Evolutionary conservation across 1,284 basidiomycete species (phyloP).

Genomic region (Trichosporon sp.): DNA sequence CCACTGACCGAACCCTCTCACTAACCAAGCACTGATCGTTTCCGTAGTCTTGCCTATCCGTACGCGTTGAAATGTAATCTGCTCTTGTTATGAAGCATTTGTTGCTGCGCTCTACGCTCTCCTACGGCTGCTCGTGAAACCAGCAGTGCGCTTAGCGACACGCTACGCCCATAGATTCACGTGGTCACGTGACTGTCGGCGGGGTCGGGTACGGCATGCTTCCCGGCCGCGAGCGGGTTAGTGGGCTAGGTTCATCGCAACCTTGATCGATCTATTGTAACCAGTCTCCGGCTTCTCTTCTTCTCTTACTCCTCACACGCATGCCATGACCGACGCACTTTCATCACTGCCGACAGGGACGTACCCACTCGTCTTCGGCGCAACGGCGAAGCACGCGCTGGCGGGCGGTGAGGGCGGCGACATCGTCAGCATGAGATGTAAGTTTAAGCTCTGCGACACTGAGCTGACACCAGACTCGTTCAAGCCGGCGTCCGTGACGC

Average conservation of each 20-base stretch:
- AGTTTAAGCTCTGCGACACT: conserved; percentile 6
- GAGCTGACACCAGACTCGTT: conserved; percentile 32
- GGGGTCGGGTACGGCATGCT: not conserved
- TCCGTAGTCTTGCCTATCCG: not conserved
- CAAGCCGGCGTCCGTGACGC: conserved; percentile 40
- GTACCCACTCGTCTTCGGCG: conserved; percentile 15
- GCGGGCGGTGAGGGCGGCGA: conserved; percentile 14
- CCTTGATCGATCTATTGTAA: not conserved
- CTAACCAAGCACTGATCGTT: not conserved
- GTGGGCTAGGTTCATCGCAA: not conserved
- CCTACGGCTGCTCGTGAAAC: no score
- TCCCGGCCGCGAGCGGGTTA: not conserved
- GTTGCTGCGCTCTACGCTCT: no score
- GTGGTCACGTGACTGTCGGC: not conserved
- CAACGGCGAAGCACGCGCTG: conserved; percentile 11
- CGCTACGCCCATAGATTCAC: no score
- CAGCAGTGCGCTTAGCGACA: no score
- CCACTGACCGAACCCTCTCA: not conserved
- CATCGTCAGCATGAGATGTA: conserved; percentile 18
- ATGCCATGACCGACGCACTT: conserved; percentile 23
- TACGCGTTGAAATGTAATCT: not conserved
- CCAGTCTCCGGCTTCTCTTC: not conserved
- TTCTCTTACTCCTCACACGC: not conserved
- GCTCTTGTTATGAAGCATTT: not conserved
- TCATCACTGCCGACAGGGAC: conserved; percentile 18